Conservation (phyloP, 2,329 filamentous ascomycete genomes). For the Ophiostoma piceae region DNA sequence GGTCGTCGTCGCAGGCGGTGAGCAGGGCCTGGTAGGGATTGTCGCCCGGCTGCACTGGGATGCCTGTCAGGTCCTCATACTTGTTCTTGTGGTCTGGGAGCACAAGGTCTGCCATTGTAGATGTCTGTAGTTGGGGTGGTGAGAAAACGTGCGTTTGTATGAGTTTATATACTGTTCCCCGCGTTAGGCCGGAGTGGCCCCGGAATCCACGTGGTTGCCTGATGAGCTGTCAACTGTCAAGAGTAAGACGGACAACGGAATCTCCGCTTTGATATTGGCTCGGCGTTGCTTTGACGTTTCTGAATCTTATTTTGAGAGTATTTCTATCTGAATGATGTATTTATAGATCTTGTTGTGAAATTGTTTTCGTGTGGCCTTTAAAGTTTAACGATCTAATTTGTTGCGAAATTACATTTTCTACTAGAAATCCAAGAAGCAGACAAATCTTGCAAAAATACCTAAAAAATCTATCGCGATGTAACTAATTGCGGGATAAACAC, state of each 20-base stretch:
- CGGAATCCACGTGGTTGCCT: not conserved
- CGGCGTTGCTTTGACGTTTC: not conserved
- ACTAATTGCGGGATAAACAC: no score
- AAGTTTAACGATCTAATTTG: no score
- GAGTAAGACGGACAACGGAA: not conserved
- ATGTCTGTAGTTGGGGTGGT: not conserved
- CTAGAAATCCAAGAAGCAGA: no score
- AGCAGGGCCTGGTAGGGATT: slow-evolving; percentile 78
- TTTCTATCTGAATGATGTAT: no score
- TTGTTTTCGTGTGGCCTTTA: no score
- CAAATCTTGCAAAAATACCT: no score
- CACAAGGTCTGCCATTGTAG: slow-evolving; percentile 30
- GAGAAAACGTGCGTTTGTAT: not conserved
- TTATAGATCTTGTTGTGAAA: no score
- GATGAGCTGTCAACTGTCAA: not conserved
- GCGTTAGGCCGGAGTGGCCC: not conserved
- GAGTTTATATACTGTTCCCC: not conserved
- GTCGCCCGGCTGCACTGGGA: slow-evolving; percentile 46
- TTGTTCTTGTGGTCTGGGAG: slow-evolving; percentile 45
- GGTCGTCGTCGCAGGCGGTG: slow-evolving; percentile 57
- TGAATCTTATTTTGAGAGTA: not conserved
- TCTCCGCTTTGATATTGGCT: not conserved
- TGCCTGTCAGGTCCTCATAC: slow-evolving; percentile 51
- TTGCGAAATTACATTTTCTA: no score
- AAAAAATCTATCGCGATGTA: no score